phyloP scores from a whole-genome alignment of 116 monocot species.

The Iris pallida region DNA sequence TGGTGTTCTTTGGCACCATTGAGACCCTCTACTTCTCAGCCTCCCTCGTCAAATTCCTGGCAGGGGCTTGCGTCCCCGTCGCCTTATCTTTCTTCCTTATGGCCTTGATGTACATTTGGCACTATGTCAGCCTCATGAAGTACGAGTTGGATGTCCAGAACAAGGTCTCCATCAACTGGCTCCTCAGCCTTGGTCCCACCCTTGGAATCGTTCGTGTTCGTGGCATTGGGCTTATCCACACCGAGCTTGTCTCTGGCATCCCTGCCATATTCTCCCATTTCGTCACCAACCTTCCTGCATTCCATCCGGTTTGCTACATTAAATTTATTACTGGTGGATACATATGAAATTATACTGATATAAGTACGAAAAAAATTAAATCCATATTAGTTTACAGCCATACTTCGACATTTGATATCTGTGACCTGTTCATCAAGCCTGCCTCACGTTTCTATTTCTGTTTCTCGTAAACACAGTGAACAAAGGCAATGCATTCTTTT shows the following conservation, averaged over 20 bases:
- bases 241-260: conserved; percentile 90
- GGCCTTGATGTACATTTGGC: conserved; percentile 89
- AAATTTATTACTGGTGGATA: neutral
- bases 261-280: conserved; percentile 98
- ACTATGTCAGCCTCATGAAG: conserved; percentile 92
- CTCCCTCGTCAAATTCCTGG: conserved; percentile 82
- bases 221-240: conserved; percentile 88
- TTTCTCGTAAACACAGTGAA: too few species aligned
- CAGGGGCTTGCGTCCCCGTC: conserved; percentile 95
- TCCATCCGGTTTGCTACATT: conserved; percentile 65
- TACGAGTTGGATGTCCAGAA: conserved; percentile 95
- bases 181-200: conserved; percentile 77
- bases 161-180: conserved; percentile 94
- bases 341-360: too few species aligned
- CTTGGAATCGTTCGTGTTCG: conserved; percentile 88
- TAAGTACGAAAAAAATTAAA: too few species aligned
- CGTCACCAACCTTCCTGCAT: conserved; percentile 94
- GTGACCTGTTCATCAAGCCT: too few species aligned
- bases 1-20: conserved; percentile 80
- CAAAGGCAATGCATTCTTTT: too few species aligned
- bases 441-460: too few species aligned
- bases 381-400: too few species aligned
- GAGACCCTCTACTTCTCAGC: conserved; percentile 92
- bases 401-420: too few species aligned
- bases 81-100: conserved; percentile 76